These are phyloP conservation scores for Clarireedia hainanense DNA, from an alignment of 2,329 filamentous ascomycete genomes.

Conservation along the genomic window DNA sequence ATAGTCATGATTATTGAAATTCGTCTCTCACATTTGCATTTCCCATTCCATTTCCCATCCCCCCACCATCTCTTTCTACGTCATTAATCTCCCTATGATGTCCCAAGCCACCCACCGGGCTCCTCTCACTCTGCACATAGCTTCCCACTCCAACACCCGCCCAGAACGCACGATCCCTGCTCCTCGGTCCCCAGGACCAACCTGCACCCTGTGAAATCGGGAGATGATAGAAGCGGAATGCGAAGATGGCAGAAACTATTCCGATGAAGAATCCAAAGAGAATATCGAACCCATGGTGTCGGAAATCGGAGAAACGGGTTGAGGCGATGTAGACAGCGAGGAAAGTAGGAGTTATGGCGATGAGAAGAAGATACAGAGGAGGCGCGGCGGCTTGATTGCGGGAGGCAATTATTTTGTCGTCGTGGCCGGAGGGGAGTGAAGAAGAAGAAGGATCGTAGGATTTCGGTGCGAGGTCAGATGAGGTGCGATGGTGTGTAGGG, in stretches of 20 bases:
- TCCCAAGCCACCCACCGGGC: slow-evolving; percentile 1
- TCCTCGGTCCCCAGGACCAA: slow-evolving; percentile 83
- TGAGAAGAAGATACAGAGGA: slow-evolving; percentile 67
- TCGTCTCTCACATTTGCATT: neutral
- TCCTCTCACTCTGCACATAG: slow-evolving; percentile 25
- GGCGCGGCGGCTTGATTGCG: slow-evolving; percentile 74
- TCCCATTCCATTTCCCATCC: neutral
- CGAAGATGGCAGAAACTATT: slow-evolving; percentile 59
- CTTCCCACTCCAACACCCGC: slow-evolving; percentile 52
- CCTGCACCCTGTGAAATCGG: slow-evolving; percentile 72
- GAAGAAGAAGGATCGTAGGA: neutral
- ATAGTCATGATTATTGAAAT: neutral
- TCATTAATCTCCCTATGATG: slow-evolving; percentile 1
- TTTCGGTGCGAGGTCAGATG: slow-evolving; percentile 1
- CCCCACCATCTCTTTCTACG: slow-evolving; percentile 10
- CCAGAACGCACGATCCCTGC: slow-evolving; percentile 66
- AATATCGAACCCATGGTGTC: slow-evolving; percentile 90
- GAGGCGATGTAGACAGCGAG: slow-evolving; percentile 73
- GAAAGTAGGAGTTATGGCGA: slow-evolving; percentile 64
- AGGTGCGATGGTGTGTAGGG: neutral
- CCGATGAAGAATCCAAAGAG: slow-evolving; percentile 79
- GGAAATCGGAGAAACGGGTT: slow-evolving; percentile 80
- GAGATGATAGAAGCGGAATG: slow-evolving; percentile 80
- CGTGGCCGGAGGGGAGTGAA: slow-evolving; percentile 17
- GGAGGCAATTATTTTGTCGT: slow-evolving; percentile 38